A percentile compares a stretch with the other conserved stretches of the same genome.
Evolutionary conservation across 2,329 filamentous ascomycete genomes (phyloP).

Genomic region (Juglanconis sp.): DNA sequence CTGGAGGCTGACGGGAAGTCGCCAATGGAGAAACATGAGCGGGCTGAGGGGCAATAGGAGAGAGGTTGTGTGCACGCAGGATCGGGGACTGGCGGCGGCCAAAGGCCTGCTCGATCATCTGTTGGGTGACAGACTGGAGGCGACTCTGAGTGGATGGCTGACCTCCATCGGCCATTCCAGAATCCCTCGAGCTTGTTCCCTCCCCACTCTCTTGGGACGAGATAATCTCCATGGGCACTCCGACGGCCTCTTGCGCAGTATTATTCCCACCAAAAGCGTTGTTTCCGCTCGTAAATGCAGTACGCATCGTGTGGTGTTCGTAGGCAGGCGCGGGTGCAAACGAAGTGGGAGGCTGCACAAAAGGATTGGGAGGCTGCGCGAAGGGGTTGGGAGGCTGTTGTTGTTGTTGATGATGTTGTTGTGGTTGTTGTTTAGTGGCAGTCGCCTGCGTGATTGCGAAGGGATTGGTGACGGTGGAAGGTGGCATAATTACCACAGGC

Average conservation of each 20-base stretch:
- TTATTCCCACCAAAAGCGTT: constrained; percentile 13
- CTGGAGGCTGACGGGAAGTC: constrained; percentile 35
- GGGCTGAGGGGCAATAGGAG: constrained; percentile 72
- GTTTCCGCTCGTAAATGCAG: neutral
- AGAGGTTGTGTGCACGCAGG: constrained; percentile 70
- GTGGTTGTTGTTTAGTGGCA: constrained; percentile 11
- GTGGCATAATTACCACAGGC: constrained; percentile 11
- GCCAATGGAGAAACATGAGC: constrained; percentile 63
- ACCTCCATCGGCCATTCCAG: constrained; percentile 34
- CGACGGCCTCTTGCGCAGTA: constrained; percentile 21
- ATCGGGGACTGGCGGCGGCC: constrained; percentile 55
- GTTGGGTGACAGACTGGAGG: constrained; percentile 32
- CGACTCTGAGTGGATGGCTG: constrained; percentile 22
- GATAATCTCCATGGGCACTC: constrained; percentile 20
- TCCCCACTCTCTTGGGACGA: constrained; percentile 39
- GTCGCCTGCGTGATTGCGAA: constrained; percentile 6
- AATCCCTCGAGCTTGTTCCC: constrained; percentile 41
- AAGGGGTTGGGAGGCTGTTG: neutral
- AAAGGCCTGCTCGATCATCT: constrained; percentile 36
- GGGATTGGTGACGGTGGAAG: constrained; percentile 3
- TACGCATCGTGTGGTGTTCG: neutral
- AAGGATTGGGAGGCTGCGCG: neutral
- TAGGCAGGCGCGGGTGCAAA: neutral
- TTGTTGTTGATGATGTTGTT: neutral
- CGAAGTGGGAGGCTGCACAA: neutral